Evolutionary conservation across 1,284 basidiomycete genomes (phyloP).

Genomic region (Fomitopsis palustris): DNA sequence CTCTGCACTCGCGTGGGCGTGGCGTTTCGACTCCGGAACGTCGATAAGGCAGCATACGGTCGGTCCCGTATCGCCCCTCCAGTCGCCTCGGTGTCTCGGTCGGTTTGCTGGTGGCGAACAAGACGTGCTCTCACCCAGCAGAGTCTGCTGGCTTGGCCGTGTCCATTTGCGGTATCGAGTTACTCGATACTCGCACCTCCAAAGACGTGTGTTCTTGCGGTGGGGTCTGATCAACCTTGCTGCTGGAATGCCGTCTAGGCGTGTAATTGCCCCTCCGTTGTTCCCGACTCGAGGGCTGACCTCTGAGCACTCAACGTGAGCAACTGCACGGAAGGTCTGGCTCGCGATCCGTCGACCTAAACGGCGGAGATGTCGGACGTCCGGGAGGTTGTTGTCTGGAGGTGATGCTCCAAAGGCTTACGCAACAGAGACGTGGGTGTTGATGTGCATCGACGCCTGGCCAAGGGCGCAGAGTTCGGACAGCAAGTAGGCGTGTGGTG

Average conservation of each 20-base stretch:
- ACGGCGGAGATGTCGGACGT: not conserved
- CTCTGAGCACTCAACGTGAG: not conserved
- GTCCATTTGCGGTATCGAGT: not conserved
- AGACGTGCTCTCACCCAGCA: not conserved
- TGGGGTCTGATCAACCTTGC: slow-evolving; percentile 17
- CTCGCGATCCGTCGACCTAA: slow-evolving; percentile 4
- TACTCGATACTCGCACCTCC: not conserved
- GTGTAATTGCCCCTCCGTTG: slow-evolving; percentile 2
- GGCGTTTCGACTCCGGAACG: not conserved
- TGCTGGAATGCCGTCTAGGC: not conserved
- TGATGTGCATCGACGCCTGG: not conserved
- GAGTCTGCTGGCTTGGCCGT: not conserved
- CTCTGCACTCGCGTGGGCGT: not conserved
- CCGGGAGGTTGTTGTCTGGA: not conserved
- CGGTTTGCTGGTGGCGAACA: not conserved
- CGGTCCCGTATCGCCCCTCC: too few species aligned
- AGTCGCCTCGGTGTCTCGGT: not conserved
- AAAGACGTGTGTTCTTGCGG: slow-evolving; percentile 2
- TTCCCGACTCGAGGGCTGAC: not conserved
- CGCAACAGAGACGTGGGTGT: not conserved
- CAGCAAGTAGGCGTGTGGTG: not conserved
- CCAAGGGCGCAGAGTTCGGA: not conserved
- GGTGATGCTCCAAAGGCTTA: not conserved
- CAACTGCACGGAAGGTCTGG: slow-evolving; percentile 4
- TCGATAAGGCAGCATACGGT: not conserved